Conservation (phyloP, 192 early-diverging fungal species). For the Backusella parvicylindrica region DNA sequence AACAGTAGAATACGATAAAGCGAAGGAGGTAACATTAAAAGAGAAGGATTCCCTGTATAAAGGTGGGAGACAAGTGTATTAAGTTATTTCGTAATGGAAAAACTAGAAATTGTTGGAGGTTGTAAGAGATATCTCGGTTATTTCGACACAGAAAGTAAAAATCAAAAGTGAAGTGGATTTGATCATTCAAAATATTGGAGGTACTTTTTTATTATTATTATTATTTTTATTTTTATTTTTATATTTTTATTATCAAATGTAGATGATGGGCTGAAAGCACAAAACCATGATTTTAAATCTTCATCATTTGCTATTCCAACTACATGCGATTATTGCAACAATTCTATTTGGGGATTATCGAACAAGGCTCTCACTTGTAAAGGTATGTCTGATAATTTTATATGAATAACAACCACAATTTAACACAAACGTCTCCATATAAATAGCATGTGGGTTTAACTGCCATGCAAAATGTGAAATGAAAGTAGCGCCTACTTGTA, state of each 20-base stretch:
- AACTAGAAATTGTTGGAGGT: slow-evolving; percentile 51
- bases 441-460: slow-evolving; percentile 60
- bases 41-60: neutral
- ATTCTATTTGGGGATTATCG: slow-evolving; percentile 75
- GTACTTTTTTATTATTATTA: slow-evolving; percentile 29
- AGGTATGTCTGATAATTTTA: slow-evolving; percentile 26
- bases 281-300: slow-evolving; percentile 63
- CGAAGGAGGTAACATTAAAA: slow-evolving; percentile 49
- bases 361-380: slow-evolving; percentile 69
- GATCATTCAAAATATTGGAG: slow-evolving; percentile 62
- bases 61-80: neutral
- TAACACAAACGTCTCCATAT: neutral
- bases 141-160: slow-evolving; percentile 40
- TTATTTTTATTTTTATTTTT: neutral
- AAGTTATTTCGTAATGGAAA: neutral
- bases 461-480: slow-evolving; percentile 79
- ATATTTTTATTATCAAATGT: neutral
- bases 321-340: slow-evolving; percentile 69
- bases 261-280: slow-evolving; percentile 50
- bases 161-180: slow-evolving; percentile 59
- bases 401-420: neutral
- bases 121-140: slow-evolving; percentile 46
- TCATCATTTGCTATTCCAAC: slow-evolving; percentile 74
- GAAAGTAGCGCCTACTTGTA: slow-evolving; percentile 69
- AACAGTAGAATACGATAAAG: slow-evolving; percentile 49